Base-by-base conservation (phyloP, 2,329 filamentous ascomycete genomes). In the Microdochium nivale region DNA sequence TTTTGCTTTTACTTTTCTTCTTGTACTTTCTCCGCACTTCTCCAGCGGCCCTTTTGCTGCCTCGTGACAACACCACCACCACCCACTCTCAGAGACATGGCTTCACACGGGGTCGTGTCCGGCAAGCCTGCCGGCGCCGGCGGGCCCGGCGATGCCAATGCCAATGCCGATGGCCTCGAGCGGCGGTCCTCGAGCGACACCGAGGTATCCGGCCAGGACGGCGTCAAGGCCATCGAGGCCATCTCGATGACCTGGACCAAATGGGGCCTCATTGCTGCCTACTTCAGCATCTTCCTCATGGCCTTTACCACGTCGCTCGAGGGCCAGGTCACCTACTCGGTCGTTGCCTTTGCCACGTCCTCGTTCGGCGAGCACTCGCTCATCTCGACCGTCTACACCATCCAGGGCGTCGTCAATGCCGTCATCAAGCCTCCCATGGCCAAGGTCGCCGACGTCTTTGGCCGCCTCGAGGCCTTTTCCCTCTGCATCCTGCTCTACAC, bases 271-370 rank as follows among this genome's bases (percentile, higher is more conserved):
- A 55, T 59, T 40, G 52, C 65, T 16, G 65, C 63, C 3, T 67
- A 67, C 49, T 46, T 63, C 55, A 59, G 71, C 53, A 68, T 75
- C 52, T 66, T 83, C 54, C 71, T 84, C 52, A 80, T 86, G 70
- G 80, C 83, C 21, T 84, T 81, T 58, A 77, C 78, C 48, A 85
- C 81, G 5, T 86, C 82, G n/a, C 72, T 87, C 19, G 83, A 86
- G 63, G 75, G 76, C 16, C 83, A 86, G 61, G 81, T 80, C 9
- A 82, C 82, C 2, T 75, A 74, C 50, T 77, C 80, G 9, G 67
- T 86, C 50, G 73, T 78, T 2, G 77, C 79, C 23, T 86, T 81
- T 68, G 82, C 83, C 3, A 84, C 82, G 3, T 84, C 80, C 59
- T 76, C 80, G 0, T 86, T 85, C 61, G 71, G 73, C 47, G 75